These are phyloP conservation scores for Holtermannia corniformis DNA, from an alignment of 768 basidiomycete genomes.

Conservation along the genomic window DNA sequence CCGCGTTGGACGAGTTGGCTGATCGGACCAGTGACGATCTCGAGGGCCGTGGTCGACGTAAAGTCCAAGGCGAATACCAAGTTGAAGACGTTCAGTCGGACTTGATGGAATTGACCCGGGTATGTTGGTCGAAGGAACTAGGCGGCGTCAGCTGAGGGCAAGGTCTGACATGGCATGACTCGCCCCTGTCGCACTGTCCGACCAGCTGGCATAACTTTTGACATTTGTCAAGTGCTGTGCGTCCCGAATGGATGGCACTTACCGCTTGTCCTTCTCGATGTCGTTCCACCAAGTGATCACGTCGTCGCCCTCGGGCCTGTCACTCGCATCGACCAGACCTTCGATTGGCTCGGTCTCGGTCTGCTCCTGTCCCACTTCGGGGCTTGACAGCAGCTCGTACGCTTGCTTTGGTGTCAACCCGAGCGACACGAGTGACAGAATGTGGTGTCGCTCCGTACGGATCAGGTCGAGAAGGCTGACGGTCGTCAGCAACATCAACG, in stretches of 20 bases:
- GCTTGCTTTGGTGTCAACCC: constrained; percentile 60
- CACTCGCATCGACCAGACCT: constrained; percentile 83
- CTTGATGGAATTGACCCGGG: constrained; percentile 65
- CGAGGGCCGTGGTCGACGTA: constrained; percentile 52
- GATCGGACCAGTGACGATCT: constrained; percentile 58
- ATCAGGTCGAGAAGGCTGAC: constrained; percentile 58
- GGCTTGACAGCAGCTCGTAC: constrained; percentile 62
- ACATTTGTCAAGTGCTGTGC: neutral
- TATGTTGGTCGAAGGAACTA: constrained; percentile 69
- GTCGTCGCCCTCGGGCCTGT: constrained; percentile 65
- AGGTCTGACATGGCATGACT: constrained; percentile 5
- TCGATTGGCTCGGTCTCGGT: constrained; percentile 50
- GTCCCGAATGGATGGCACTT: neutral
- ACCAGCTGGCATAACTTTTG: constrained; percentile 43
- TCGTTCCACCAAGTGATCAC: constrained; percentile 85
- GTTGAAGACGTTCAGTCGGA: constrained; percentile 74
- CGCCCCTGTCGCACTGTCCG: constrained; percentile 12
- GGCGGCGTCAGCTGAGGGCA: constrained; percentile 6
- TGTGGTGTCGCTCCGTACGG: constrained; percentile 58
- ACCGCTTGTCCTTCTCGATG: constrained; percentile 65
- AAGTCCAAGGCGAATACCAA: constrained; percentile 73
- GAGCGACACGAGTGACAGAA: constrained; percentile 53
- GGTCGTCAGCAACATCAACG: neutral
- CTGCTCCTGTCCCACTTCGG: constrained; percentile 50
- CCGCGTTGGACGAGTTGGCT: constrained; percentile 60